Evolutionary conservation across 2,329 filamentous ascomycete species (phyloP), one percentile per base, ranked within the genome.

Genomic region (Aspergillus ochraceoroseus): DNA sequence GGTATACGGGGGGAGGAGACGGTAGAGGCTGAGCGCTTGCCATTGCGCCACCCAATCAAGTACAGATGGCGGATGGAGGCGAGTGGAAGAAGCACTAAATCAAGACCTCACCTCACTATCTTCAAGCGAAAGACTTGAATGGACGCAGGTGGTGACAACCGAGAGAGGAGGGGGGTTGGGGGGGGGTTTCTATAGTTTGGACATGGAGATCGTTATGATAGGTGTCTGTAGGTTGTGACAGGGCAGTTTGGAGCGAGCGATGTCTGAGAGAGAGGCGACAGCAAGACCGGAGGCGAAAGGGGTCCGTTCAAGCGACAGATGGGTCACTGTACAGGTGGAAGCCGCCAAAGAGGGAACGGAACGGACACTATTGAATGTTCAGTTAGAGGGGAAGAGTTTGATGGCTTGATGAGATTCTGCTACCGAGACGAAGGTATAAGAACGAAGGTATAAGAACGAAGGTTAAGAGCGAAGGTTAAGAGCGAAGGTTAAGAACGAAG

Each of bases 1-100:
- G 56, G 49, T 70, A 69, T 46, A 66, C 66, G 18, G 66, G 63
- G n/a, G 66, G 61, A 45, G 67, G 67, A 53, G 66, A 63, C 25
- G 67, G 62, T 25, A 64, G 52, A 33, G 63, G 56, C 23, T 56
- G 56, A 25, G 55, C 49, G 46, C 50, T 56, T 7, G 60, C 56
- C 62, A 64, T 64, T 38, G 30, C 19, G 32, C 14, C 26, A 32
- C 30, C 19, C 33, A 32, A 9, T 19, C 18, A 20, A 25, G n/a
- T 29, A 35, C 18, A 33, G 33, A 31, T n/a, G 28, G 26, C 19
- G 31, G 22, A 18, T 22, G 15, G 12, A 7, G 9, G 17, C 13
- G 19, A 20, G 28, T 28, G 13, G 6, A 27, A 34, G 2, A 14
- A n/a, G n/a, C 20, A 11, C 19, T 3, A 12, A 18, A 12, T 2